phyloP scores from a whole-genome alignment of 2,329 filamentous ascomycete species.

The Nectriaceae sp. region DNA sequence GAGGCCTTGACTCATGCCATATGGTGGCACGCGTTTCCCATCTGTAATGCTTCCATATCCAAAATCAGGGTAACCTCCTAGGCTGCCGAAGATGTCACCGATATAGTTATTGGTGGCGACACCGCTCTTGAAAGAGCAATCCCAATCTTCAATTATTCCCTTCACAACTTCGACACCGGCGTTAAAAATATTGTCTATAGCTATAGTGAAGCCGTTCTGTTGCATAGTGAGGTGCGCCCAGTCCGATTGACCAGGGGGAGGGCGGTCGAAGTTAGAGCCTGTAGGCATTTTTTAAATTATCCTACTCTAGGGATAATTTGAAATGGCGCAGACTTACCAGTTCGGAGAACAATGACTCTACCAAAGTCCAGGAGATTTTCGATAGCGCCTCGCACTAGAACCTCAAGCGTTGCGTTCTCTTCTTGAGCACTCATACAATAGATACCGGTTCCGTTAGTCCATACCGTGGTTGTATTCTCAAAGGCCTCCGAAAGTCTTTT shows the following conservation, averaged over 20 bases:
- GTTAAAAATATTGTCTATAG: constrained; percentile 65
- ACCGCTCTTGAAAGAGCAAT: constrained; percentile 57
- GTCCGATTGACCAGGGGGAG: constrained; percentile 57
- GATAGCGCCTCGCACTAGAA: constrained; percentile 60
- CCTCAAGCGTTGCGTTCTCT: constrained; percentile 70
- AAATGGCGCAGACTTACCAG: constrained; percentile 38
- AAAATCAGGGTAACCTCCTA: constrained; percentile 68
- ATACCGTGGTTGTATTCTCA: constrained; percentile 61
- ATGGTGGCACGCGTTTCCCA: constrained; percentile 33
- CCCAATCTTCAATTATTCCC: constrained; percentile 64
- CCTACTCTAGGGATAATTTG: background rate
- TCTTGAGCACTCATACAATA: constrained; percentile 76
- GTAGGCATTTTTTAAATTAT: background rate
- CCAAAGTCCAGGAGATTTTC: constrained; percentile 63
- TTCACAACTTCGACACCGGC: constrained; percentile 66
- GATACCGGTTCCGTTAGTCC: constrained; percentile 67
- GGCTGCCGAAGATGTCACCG: constrained; percentile 69
- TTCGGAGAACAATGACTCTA: constrained; percentile 68
- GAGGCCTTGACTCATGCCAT: constrained; percentile 18
- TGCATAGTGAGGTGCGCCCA: constrained; percentile 61
- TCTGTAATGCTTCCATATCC: constrained; percentile 53
- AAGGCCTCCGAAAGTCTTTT: constrained; percentile 62
- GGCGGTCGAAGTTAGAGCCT: constrained; percentile 72
- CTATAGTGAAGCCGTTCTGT: constrained; percentile 65
- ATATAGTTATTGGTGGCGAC: constrained; percentile 65